Base-by-base conservation (phyloP, 2,329 filamentous ascomycete species). In the Cercospora zeina region DNA sequence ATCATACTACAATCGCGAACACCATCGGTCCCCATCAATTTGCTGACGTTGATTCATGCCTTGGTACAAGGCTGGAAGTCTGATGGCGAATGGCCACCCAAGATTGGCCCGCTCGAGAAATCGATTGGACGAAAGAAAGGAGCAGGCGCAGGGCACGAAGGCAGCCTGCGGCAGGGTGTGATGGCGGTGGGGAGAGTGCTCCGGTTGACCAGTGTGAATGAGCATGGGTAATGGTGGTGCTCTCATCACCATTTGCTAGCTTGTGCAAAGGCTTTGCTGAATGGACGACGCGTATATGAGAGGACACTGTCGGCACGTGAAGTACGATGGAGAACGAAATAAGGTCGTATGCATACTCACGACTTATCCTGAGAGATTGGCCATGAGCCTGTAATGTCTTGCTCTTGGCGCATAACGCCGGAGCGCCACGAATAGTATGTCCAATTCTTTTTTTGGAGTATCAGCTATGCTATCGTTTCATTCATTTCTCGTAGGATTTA, bases 41-140 rank as follows among this genome's bases (percentile, higher is more conserved):
- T 97, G 0, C 79, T 83, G 31, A 91, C 96, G 69, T 87, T 97
- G 79, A 86, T 90, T 21, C 84, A 86, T 9, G 86, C 90, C 11
- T 89, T 93, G 67, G 92, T 97, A 0, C 83, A 89, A 30, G 93
- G 93, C 47, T 97, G 93, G 93, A 96, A 96, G 76, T 84, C 90
- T 42, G 91, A 95, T 70, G 93, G 92, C 14, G 91, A 96, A 75
- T 97, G 93, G 93, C 93, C 93, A 4, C 91, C 90, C 1, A 85
- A 85, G 68, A 75, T 81, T 0, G 78, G 78, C 16, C 71, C 82
- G 51, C 69, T 80, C 50, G 79, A 84, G 71, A 74, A 81, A 65
- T 77, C 77, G 49, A 73, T 77, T 5, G 71, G 67, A 14, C 73
- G 76, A 39, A 75, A 75, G 68, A 76, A 75, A 27, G 24, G 24